phyloP scores from a whole-genome alignment of 495 filamentous ascomycete genomes.

The Hypomontagnella submonticulosa region DNA sequence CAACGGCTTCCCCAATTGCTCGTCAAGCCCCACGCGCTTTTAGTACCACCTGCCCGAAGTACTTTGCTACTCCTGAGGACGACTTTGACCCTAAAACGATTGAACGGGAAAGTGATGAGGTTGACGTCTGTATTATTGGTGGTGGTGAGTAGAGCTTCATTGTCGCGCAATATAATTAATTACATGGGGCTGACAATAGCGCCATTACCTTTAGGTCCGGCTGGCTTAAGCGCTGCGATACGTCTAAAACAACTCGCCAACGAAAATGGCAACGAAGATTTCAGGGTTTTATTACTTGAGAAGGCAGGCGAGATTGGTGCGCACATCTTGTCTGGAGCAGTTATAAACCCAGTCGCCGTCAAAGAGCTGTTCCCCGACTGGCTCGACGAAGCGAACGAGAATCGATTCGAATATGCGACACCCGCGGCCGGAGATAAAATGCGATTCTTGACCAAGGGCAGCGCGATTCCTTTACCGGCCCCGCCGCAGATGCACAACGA shows the following conservation, averaged over 20 bases:
- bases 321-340: slow-evolving; percentile 95
- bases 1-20: slow-evolving; percentile 11
- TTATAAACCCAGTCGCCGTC: slow-evolving; percentile 89
- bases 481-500: slow-evolving; percentile 99
- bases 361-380: slow-evolving; percentile 95
- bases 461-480: slow-evolving; percentile 79
- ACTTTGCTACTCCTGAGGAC: slow-evolving; percentile 57
- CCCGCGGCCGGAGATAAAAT: slow-evolving; percentile 85
- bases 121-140: slow-evolving; percentile 97
- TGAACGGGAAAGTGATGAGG: slow-evolving; percentile 89
- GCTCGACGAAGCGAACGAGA: slow-evolving; percentile 86
- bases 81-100: slow-evolving; percentile 76
- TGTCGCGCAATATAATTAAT: neutral
- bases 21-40: slow-evolving; percentile 37
- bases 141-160: slow-evolving; percentile 66
- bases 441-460: slow-evolving; percentile 91
- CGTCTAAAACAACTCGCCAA: slow-evolving; percentile 95
- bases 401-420: slow-evolving; percentile 84
- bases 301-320: slow-evolving; percentile 96
- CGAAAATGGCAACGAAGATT: slow-evolving; percentile 94
- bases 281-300: slow-evolving; percentile 90
- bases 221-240: slow-evolving; percentile 92
- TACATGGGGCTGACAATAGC: slow-evolving; percentile 1
- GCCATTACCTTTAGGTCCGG: slow-evolving; percentile 68
- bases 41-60: slow-evolving; percentile 38